Base-by-base conservation (phyloP, 2,329 filamentous ascomycete species). In the Alternaria angustiovoidea region DNA sequence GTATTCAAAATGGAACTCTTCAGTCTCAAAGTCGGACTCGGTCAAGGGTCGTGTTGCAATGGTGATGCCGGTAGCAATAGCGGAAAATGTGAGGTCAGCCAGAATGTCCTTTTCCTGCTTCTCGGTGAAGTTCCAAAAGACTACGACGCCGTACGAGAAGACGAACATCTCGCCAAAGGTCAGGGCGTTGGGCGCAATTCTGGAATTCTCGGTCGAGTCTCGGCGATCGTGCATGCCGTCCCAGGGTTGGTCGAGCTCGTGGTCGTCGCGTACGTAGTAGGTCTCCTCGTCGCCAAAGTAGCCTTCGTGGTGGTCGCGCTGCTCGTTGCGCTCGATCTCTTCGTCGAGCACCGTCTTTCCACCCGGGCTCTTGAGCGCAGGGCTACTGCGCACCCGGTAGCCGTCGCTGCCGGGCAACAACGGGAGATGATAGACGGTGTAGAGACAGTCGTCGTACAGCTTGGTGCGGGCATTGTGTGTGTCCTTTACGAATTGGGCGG, bases 1-100 rank as follows among this genome's bases (percentile, higher is more conserved):
- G 82, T 99, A 99, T 78, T 98, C 94, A 75, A 99, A 99, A 75
- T 99, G 94, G 72, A 99, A 97, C 75, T 98, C 94, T 76, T 99
- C 95, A 0, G 91, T 99, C 81, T 99, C 95, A 69, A 96, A 97
- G 75, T 98, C 94, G 66, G 90, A 90, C 78, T 97, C 92, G 57
- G 92, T 88, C 22, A 97, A 83, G 0, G 94, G 92, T 34, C 92
- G 87, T 1, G 89, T 91, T 32, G 93, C 89, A 7, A 99, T 85
- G 11, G 90, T 87, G 20, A 87, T 75, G 49, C 86, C 84, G 18
- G 85, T 86, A 59, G 90, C 87, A 54, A 87, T 88, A 66, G 89
- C 87, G 11, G 92, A 92, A 80, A 99, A 98, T 1, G 93, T 95
- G 54, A 99, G 83, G 78, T 99, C 95, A 39, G 95, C 95, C 22